Conservation (phyloP, 805 yeast genomes). For the Starmerella stigmatis region DNA sequence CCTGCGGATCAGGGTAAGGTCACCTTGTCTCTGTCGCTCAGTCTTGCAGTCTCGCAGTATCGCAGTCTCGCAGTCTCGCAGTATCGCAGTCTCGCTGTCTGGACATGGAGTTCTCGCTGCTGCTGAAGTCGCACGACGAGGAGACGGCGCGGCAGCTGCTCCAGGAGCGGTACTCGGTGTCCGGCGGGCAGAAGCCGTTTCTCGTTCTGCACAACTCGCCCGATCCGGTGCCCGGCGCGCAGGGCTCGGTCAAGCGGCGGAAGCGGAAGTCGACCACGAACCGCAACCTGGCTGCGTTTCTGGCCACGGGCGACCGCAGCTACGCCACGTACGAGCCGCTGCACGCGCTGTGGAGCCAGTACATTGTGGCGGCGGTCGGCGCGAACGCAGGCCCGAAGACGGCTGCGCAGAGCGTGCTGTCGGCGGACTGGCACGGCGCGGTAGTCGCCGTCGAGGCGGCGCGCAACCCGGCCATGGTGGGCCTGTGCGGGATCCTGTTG, state of each 20-base stretch:
- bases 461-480: conserved; percentile 47
- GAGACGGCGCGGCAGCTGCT: conserved; percentile 30
- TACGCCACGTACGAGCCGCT: conserved; percentile 46
- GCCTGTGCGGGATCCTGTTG: conserved; percentile 61
- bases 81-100: too few species aligned
- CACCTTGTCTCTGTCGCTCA: too few species aligned
- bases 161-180: conserved; percentile 31
- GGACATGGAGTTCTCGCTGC: conserved; percentile 25
- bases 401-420: conserved; percentile 39
- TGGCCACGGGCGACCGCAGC: conserved; percentile 17
- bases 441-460: conserved; percentile 47
- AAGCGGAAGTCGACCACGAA: conserved; percentile 27
- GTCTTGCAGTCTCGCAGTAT: too few species aligned
- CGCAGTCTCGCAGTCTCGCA: too few species aligned
- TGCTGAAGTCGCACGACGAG: conserved; percentile 27
- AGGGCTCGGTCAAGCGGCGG: conserved; percentile 17
- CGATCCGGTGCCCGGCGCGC: conserved; percentile 1
- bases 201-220: conserved; percentile 24
- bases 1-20: too few species aligned
- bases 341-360: conserved; percentile 62
- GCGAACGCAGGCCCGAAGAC: conserved; percentile 5
- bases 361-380: conserved; percentile 47
- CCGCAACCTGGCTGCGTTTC: conserved; percentile 32
- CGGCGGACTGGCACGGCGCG: conserved; percentile 80
- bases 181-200: conserved; percentile 31